Evolutionary conservation across 345 rosid genomes (phyloP).

Genomic region (Linum usitatissimum): DNA sequence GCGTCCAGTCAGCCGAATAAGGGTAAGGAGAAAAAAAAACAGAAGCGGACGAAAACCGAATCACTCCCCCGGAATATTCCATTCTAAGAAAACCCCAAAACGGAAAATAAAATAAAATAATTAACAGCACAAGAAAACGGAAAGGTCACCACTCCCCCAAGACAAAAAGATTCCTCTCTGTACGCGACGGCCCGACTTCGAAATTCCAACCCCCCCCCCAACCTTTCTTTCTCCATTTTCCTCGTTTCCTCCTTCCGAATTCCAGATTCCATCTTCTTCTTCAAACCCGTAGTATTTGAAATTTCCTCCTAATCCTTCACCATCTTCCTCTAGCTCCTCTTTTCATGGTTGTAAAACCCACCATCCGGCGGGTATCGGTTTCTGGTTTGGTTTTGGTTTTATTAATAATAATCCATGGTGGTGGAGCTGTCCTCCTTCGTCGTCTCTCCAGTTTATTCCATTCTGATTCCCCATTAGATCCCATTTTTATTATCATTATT

Average conservation of each 20-base stretch:
- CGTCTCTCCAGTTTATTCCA: constrained; percentile 35
- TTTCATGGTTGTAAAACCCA: background rate
- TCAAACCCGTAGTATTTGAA: background rate
- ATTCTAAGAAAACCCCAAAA: background rate
- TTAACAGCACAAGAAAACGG: background rate
- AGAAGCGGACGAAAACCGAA: constrained; percentile 27
- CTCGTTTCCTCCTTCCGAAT: background rate
- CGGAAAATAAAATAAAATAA: background rate
- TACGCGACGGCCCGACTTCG: constrained; percentile 86
- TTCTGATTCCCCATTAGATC: constrained; percentile 62
- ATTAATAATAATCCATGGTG: background rate
- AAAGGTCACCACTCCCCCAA: background rate
- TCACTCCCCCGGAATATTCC: constrained; percentile 32
- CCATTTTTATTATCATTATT: constrained; percentile 11
- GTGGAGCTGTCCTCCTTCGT: background rate
- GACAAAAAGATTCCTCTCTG: constrained; percentile 41
- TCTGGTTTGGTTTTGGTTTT: background rate
- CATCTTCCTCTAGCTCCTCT: background rate
- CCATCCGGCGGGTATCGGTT: too few species aligned
- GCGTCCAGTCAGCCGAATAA: background rate
- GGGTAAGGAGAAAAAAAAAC: background rate
- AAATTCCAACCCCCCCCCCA: constrained; percentile 1
- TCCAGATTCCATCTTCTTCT: background rate
- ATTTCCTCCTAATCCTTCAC: background rate
- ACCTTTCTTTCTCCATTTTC: background rate